phyloP scores from a whole-genome alignment of 2,329 filamentous ascomycete species.

The Fusarium sp. region DNA sequence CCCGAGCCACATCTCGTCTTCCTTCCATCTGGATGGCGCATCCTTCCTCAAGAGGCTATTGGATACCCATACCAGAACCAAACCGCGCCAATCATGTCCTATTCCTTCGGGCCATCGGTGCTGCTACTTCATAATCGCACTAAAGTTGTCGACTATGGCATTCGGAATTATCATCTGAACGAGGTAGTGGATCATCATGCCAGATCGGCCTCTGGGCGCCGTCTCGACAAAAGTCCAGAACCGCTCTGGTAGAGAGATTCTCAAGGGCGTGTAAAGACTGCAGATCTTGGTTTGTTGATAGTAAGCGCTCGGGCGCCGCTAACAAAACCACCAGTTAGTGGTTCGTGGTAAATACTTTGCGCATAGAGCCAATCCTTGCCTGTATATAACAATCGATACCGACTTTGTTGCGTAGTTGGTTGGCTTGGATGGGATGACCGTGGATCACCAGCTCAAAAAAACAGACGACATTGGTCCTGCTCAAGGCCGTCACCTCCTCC shows the following conservation, averaged over 20 bases:
- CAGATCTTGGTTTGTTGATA: background rate
- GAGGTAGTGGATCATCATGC: background rate
- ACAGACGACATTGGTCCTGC: background rate
- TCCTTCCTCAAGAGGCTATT: background rate
- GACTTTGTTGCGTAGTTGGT: constrained; percentile 1
- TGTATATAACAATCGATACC: constrained; percentile 25
- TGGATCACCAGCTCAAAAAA: background rate
- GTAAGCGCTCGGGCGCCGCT: background rate
- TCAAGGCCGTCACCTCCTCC: background rate
- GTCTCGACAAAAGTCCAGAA: constrained; percentile 7
- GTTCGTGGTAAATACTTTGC: background rate
- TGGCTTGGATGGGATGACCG: background rate
- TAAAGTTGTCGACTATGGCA: background rate
- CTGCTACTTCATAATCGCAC: background rate
- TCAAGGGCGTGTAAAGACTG: background rate
- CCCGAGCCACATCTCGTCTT: constrained; percentile 31
- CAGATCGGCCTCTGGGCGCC: background rate
- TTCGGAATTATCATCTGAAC: background rate
- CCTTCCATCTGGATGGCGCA: background rate
- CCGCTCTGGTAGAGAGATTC: background rate
- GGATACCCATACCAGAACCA: background rate
- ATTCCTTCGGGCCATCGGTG: constrained; percentile 15
- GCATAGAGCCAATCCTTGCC: background rate
- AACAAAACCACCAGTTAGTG: background rate
- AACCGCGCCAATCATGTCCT: background rate